A percentile compares a stretch with the other conserved stretches of the same genome.
Conservation (phyloP, 2,329 filamentous ascomycete species). For the Rosellinia necatrix region DNA sequence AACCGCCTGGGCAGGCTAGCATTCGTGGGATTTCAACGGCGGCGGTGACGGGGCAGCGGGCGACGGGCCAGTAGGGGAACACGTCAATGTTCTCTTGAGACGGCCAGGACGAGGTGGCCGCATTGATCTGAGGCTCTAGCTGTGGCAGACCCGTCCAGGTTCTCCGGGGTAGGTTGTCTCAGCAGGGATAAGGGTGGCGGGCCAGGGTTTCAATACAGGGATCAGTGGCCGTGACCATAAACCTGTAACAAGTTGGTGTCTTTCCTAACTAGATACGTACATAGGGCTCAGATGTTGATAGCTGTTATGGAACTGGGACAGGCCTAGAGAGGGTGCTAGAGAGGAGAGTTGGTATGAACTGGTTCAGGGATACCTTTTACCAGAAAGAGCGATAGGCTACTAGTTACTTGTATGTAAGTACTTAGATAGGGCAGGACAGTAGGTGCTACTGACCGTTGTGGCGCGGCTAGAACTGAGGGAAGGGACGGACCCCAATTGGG, state of each 20-base stretch:
- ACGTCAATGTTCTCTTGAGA: not conserved
- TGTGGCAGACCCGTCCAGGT: constrained; percentile 30
- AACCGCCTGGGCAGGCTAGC: constrained; percentile 11
- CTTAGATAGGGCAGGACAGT: too few relatives aligned
- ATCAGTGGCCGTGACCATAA: constrained; percentile 5
- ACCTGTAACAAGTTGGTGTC: constrained; percentile 18
- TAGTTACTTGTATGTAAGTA: too few relatives aligned
- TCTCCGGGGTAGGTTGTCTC: constrained; percentile 27
- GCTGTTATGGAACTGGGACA: too few relatives aligned
- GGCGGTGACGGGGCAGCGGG: not conserved
- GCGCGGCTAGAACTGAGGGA: too few relatives aligned
- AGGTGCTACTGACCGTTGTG: too few relatives aligned
- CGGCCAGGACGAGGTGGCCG: constrained; percentile 9
- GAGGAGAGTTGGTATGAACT: not conserved
- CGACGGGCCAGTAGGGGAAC: not conserved
- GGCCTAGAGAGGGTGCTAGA: not conserved
- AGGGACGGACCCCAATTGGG: too few relatives aligned
- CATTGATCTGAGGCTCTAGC: constrained; percentile 34
- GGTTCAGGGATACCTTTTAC: too few relatives aligned
- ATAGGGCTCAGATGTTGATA: too few relatives aligned
- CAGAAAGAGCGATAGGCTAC: too few relatives aligned
- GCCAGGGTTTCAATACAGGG: constrained; percentile 28
- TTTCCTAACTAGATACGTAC: too few relatives aligned
- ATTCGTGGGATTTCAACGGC: not conserved
- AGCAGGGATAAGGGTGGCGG: constrained; percentile 31